Conservation (phyloP, 1,284 basidiomycete species). For the Singerocomus rubriflavus region DNA sequence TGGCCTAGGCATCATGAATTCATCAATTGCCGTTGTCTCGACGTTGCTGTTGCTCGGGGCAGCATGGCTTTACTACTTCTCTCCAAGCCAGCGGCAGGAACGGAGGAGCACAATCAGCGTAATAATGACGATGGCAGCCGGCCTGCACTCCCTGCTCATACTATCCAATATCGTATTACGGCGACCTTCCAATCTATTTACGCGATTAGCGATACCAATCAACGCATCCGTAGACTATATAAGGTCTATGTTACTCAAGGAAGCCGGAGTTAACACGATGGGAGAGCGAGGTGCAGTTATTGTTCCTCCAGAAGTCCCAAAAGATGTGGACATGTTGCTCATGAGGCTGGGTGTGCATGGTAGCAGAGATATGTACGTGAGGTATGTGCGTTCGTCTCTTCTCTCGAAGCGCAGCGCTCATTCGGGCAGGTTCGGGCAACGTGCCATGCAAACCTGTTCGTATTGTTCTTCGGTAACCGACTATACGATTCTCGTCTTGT, state of each 20-base stretch:
- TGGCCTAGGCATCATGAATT: conserved; percentile 5
- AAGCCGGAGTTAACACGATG: conserved; percentile 16
- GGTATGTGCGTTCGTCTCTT: conserved; percentile 38
- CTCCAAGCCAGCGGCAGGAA: conserved; percentile 5
- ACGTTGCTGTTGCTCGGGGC: conserved; percentile 18
- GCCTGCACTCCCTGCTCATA: conserved; percentile 55
- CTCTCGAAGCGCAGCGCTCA: conserved; percentile 1
- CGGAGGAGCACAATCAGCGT: neutral
- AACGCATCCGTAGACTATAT: conserved; percentile 53
- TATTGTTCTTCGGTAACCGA: conserved; percentile 59
- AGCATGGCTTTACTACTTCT: conserved; percentile 21
- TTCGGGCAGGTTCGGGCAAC: conserved; percentile 58
- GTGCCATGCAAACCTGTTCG: conserved; percentile 55
- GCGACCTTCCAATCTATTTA: conserved; percentile 63
- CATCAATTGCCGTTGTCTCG: conserved; percentile 10
- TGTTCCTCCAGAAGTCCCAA: conserved; percentile 36
- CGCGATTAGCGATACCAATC: conserved; percentile 49
- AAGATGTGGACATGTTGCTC: conserved; percentile 50
- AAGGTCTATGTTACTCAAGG: conserved; percentile 41
- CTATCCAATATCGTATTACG: conserved; percentile 47
- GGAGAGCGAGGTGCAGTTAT: conserved; percentile 9
- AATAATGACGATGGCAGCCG: conserved; percentile 33
- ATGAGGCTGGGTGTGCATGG: conserved; percentile 57
- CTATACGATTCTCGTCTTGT: conserved; percentile 55
- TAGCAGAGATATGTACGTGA: conserved; percentile 54